Evolutionary conservation across 768 basidiomycete genomes (phyloP).

Genomic region (Trametes gibbosa): DNA sequence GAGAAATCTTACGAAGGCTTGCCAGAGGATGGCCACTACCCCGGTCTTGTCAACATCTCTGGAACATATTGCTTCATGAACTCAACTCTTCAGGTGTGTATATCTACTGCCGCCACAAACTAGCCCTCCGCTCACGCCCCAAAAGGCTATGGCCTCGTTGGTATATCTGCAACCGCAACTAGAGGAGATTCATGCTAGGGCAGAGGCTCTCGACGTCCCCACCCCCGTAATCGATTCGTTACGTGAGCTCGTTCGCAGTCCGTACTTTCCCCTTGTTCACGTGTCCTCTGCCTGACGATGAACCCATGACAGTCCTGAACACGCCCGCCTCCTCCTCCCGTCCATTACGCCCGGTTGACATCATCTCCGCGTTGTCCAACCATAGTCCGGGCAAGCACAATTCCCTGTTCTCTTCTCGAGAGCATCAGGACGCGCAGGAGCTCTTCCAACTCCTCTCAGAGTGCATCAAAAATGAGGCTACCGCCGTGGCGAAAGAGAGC

Average conservation of each 20-base stretch:
- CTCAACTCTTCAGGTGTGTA: slow-evolving; percentile 80
- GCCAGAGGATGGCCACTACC: slow-evolving; percentile 54
- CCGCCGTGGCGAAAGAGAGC: slow-evolving; percentile 68
- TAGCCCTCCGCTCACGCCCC: background rate
- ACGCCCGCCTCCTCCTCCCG: slow-evolving; percentile 53
- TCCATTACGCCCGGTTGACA: slow-evolving; percentile 67
- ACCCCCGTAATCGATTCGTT: slow-evolving; percentile 86
- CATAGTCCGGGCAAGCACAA: slow-evolving; percentile 51
- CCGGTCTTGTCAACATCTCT: slow-evolving; percentile 92
- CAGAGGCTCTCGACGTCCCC: slow-evolving; percentile 76
- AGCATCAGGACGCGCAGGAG: slow-evolving; percentile 98
- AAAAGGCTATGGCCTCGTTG: slow-evolving; percentile 84
- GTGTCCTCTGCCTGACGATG: slow-evolving; percentile 10
- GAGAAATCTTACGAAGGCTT: slow-evolving; percentile 15
- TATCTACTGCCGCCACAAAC: background rate
- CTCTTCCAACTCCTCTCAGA: slow-evolving; percentile 94
- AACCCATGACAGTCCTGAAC: slow-evolving; percentile 52
- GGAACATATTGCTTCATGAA: slow-evolving; percentile 99
- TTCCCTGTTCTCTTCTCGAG: slow-evolving; percentile 79
- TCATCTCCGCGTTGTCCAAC: slow-evolving; percentile 67
- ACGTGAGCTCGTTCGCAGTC: slow-evolving; percentile 66
- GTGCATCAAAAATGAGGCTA: slow-evolving; percentile 82
- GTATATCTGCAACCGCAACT: slow-evolving; percentile 80
- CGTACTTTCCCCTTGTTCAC: slow-evolving; percentile 22
- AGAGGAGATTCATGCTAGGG: slow-evolving; percentile 68